Evolutionary conservation across 2,329 filamentous ascomycete species (phyloP), one percentile per base, ranked within the genome.

Genomic region (Fusarium sp.): DNA sequence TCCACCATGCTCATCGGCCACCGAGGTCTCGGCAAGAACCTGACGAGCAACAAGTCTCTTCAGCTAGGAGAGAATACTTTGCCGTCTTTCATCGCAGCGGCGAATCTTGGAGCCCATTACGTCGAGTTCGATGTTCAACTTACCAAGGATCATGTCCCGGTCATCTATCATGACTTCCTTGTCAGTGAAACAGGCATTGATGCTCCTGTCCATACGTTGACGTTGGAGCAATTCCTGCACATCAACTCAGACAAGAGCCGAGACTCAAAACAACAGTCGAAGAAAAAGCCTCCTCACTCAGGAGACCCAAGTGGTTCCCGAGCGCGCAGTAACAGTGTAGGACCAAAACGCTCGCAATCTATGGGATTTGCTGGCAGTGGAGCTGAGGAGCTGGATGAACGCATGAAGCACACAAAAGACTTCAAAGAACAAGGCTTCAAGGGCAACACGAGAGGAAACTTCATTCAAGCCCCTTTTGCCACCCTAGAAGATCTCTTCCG

Each of bases 111-210:
- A 10, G 96, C 89, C 4, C 86, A 90, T 57, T 91, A 91, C 72
- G 88, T 91, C 46, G 88, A 91, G 72, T 90, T 92, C 75, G 96
- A 99, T 77, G 96, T 99, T 1, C 96, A 99, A 77, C 84, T 99
- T 38, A 99, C 96, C n/a, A 99, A 99, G 76, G 96, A 99, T 77
- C 94, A 97, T 74, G 94, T 99, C 2, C 96, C 96, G 0, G 95
- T 99, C 69, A 97, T 99, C 74, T 99, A 99, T 77, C 96, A 99
- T 77, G 96, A 99, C 79, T 99, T 99, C 76, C 85, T 98, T 15
- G 96, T 99, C 77, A 97, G 94, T 76, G 96, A 99, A 80, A 98
- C 96, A 0, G 96, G 97, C 11, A 96, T 97, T 55, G 96, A 99
- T 76, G 96, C 96, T 0, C 96, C 96, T 0, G 95, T 99, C 3